Evolutionary conservation across 2,329 filamentous ascomycete species (phyloP), one percentile per base, ranked within the genome.

Genomic region (Ascochyta fabae): DNA sequence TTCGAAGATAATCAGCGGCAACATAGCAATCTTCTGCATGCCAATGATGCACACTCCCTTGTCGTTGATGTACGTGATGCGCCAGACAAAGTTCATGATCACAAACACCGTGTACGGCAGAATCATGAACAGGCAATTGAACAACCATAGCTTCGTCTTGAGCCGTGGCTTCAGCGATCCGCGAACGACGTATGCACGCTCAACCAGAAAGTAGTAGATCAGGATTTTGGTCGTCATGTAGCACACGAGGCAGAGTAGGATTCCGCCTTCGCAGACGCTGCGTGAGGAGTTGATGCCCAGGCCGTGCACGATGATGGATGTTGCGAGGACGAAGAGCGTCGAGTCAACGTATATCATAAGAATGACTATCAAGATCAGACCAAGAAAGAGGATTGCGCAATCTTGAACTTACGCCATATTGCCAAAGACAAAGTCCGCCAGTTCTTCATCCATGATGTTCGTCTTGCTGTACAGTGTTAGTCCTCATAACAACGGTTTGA

Each of bases 191-290:
- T 85, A 83, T 81, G 83, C 85, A 72, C 86, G 86, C 68, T 88
- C 86, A 1, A 86, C 85, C 2, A 88, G 75, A 66, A 88, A 88
- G 24, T 85, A 77, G 64, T 88, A 88, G n/a, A 88, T 84, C 22
- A 87, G 72, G 75, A 87, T 82, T 75, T 89, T 88, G 3, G 85
- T 86, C 2, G 83, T 84, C 47, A 88, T 78, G 64, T 88, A 88
- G 60, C 82, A 88, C 6, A 81, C 73, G 2, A 88, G 76, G 66
- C 86, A 88, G 1, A 88, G 75, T 6, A 88, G 60, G 36, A 88
- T 85, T 6, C 84, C 84, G 6, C 81, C 80, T 40, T 84, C 80
- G 66, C 86, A 89, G 4, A 84, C 77, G 1, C 69, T 64, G 3
- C 75, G 62, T 22, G 78, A 83, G 15, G 76, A 78, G 58, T 86